These are phyloP conservation scores for Verbascum thapsus DNA, from an alignment of 257 asterid genomes.

Conservation along the genomic window DNA sequence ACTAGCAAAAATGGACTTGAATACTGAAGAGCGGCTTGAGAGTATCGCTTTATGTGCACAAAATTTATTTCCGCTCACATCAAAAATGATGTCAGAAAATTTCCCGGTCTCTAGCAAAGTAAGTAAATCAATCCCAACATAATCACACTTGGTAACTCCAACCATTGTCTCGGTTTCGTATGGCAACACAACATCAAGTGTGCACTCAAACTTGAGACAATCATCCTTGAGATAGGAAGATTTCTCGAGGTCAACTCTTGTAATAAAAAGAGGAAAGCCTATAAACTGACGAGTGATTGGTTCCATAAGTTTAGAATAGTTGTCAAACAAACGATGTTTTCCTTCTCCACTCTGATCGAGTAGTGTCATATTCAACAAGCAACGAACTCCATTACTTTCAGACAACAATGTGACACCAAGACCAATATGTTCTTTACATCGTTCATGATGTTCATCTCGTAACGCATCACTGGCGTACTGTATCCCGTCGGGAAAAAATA, in stretches of 20 bases:
- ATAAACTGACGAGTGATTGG: not conserved
- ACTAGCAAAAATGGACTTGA: not conserved
- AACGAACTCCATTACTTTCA: not conserved
- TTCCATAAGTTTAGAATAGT: too few relatives aligned
- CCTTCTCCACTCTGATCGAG: slow-evolving; percentile 6
- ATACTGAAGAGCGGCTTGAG: not conserved
- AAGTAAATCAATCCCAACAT: slow-evolving; percentile 4
- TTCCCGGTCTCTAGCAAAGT: not conserved
- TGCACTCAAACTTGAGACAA: slow-evolving; percentile 1
- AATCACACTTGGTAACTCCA: not conserved
- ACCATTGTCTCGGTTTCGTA: too few relatives aligned
- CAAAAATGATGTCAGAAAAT: not conserved
- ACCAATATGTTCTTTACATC: not conserved
- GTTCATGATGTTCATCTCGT: too few relatives aligned
- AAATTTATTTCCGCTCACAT: not conserved
- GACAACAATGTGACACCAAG: not conserved
- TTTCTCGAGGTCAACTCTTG: not conserved
- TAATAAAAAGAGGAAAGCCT: not conserved
- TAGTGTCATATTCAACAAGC: not conserved
- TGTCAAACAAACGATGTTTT: not conserved
- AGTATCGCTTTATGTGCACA: not conserved
- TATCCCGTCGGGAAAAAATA: too few relatives aligned
- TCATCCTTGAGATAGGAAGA: slow-evolving; percentile 7
- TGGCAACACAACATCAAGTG: not conserved
- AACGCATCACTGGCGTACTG: too few relatives aligned